Conservation (phyloP, 202 grass and related monocot genomes). For the Schoenoplectus triqueter region DNA sequence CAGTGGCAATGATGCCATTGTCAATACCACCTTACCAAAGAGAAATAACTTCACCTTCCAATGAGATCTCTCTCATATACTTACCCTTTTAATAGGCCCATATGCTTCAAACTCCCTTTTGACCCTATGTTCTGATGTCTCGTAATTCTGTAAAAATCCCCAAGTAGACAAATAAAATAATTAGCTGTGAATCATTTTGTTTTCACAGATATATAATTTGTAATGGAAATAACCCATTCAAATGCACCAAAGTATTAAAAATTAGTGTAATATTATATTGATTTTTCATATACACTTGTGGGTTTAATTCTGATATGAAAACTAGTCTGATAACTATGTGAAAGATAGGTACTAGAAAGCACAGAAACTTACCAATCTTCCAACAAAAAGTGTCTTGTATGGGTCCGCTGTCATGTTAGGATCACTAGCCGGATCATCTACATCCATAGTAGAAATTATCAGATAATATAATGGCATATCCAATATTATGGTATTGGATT, state of each 20-base stretch:
- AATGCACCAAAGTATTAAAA: background rate
- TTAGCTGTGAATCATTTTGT: too few relatives aligned
- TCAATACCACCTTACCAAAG: conserved; percentile 63
- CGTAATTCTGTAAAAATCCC: conserved; percentile 60
- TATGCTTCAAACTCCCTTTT: conserved; percentile 88
- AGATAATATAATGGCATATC: background rate
- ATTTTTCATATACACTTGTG: background rate
- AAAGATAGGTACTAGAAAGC: background rate
- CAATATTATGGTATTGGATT: background rate
- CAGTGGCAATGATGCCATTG: conserved; percentile 33
- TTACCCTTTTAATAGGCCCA: conserved; percentile 90
- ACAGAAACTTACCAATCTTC: conserved; percentile 60
- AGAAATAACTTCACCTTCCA: conserved; percentile 60
- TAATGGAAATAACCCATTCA: background rate
- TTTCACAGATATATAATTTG: background rate
- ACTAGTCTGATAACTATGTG: background rate
- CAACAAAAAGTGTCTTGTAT: conserved; percentile 80
- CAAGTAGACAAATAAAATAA: conserved; percentile 10
- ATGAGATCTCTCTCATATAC: conserved; percentile 47
- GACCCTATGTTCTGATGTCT: conserved; percentile 60
- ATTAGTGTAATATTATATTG: background rate
- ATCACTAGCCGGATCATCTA: conserved; percentile 71
- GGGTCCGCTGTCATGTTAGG: conserved; percentile 71
- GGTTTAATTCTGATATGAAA: background rate
- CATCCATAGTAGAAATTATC: conserved; percentile 27